Base-by-base conservation (phyloP, 768 basidiomycete species). In the Boletales sp. region DNA sequence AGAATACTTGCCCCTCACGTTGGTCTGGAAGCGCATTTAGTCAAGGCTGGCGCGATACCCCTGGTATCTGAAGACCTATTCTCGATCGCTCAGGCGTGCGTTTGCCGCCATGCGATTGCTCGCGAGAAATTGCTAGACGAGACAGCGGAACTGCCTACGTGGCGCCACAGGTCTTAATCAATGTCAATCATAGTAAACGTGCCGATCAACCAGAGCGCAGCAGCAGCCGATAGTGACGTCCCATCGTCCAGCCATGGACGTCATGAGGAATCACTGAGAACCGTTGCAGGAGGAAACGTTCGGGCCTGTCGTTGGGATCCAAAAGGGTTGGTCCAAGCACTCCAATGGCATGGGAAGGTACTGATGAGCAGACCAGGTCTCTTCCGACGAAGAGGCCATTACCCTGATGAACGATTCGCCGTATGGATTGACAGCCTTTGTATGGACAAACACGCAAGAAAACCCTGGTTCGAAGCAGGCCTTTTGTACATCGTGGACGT, bases 351-450 rank as follows among this genome's bases (percentile, higher is more conserved):
- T 19, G 15, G 19, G 14, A 33, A 37, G 17, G 14, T 8, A 41
- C 34, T 6, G 3, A 49, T 28, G 4, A 32, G 19, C 34, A 15
- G 17, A 11, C 34, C 44, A 89, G 87, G 88, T 92, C 18, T 73
- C 78, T 9, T 83, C 83, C 0, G 96, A 97, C 64, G 87, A 85
- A 40, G 92, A 95, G 64, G 96, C 96, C 1, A 71, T 97, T 49
- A 65, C 69, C 15, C 79, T 98, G 31, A 99, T 99, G 90, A 98
- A 99, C 67, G 94, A 98, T 66, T 96, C 94, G 14, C 82, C 81
- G 0, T 98, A 94, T 63, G 96, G 96, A 13, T 76, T 99, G 18
- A 99, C 95, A 2, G 92, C 91, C 5, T 94, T 91, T 15, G 67
- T 99, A 31, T 99, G 95, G 96, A 97, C 96, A 1, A 80, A 90